Evolutionary conservation across 495 filamentous ascomycete species (phyloP).

Genomic region (Aspergillus haitiensis): DNA sequence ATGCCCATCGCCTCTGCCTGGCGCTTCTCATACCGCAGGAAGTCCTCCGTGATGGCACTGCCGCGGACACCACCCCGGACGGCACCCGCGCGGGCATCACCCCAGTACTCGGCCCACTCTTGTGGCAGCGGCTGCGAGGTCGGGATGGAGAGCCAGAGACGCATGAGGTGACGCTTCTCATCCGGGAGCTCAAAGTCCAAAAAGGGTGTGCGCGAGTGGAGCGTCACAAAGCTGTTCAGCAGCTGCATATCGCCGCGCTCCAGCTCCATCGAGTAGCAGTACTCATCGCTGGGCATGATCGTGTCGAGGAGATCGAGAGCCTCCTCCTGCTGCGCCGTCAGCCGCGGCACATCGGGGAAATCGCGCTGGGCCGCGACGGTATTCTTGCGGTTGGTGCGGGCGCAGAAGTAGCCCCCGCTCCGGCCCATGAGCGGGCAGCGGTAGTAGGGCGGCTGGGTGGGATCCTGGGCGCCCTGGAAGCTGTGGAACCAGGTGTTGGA

Average conservation of each 20-base stretch:
- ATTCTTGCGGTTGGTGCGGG: not conserved
- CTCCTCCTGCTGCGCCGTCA: not conserved
- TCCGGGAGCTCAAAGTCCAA: not conserved
- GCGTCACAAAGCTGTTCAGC: slow-evolving; percentile 4
- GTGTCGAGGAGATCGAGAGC: not conserved
- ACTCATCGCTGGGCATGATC: slow-evolving; percentile 1
- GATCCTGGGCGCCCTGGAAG: not conserved
- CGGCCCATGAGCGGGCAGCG: not conserved
- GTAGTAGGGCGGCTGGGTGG: not conserved
- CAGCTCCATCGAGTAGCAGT: slow-evolving; percentile 1
- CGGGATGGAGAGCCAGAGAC: not conserved
- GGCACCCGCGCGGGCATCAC: not conserved
- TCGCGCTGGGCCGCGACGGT: not conserved
- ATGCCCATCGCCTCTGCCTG: not conserved
- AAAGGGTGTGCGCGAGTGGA: not conserved
- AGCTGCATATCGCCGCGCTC: not conserved
- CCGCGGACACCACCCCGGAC: not conserved
- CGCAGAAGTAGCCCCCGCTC: not conserved
- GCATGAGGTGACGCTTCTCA: slow-evolving; percentile 3
- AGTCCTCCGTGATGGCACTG: not conserved
- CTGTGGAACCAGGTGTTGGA: not conserved
- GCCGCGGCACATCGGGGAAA: not conserved
- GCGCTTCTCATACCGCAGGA: slow-evolving; percentile 3
- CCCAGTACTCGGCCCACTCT: not conserved
- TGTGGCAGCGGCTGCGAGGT: not conserved